These are phyloP conservation scores for Colletotrichum limetticola DNA, from an alignment of 2,329 filamentous ascomycete species.

Conservation along the genomic window DNA sequence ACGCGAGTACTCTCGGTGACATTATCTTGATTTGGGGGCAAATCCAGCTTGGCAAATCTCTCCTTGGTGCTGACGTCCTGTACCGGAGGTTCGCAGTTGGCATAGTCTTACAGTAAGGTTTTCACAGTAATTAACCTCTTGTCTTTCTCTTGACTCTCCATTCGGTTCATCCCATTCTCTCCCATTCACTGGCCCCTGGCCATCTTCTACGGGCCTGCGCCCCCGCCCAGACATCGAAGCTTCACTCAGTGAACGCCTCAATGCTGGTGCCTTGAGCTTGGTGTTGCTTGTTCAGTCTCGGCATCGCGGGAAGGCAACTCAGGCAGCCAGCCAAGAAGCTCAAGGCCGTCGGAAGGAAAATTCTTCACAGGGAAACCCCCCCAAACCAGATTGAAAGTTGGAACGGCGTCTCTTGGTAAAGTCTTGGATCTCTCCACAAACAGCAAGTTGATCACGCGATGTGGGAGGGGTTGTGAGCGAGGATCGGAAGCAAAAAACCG, in stretches of 20 bases:
- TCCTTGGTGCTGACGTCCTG: neutral
- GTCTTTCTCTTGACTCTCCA: neutral
- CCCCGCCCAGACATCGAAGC: conserved; percentile 1
- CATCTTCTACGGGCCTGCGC: neutral
- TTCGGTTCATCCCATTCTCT: neutral
- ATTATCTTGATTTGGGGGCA: neutral
- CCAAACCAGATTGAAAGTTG: neutral
- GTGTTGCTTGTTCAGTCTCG: conserved; percentile 23
- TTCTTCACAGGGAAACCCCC: neutral
- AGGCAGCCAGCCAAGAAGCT: neutral
- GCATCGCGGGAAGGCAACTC: conserved; percentile 10
- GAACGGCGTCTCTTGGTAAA: conserved; percentile 12
- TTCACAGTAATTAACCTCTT: neutral
- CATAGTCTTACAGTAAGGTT: neutral
- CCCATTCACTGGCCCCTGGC: neutral
- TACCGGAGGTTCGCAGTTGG: conserved; percentile 1
- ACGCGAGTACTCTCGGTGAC: neutral
- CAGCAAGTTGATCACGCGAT: conserved; percentile 21
- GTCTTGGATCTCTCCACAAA: conserved; percentile 26
- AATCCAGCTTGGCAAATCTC: neutral
- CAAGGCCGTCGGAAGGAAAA: neutral
- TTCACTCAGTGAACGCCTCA: too few species aligned
- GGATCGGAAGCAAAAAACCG: neutral
- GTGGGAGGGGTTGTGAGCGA: neutral
- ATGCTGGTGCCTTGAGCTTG: conserved; percentile 18